Evolutionary conservation across 495 filamentous ascomycete species (phyloP), one percentile per base, ranked within the genome.

Genomic region (Penicillium mononematosum): DNA sequence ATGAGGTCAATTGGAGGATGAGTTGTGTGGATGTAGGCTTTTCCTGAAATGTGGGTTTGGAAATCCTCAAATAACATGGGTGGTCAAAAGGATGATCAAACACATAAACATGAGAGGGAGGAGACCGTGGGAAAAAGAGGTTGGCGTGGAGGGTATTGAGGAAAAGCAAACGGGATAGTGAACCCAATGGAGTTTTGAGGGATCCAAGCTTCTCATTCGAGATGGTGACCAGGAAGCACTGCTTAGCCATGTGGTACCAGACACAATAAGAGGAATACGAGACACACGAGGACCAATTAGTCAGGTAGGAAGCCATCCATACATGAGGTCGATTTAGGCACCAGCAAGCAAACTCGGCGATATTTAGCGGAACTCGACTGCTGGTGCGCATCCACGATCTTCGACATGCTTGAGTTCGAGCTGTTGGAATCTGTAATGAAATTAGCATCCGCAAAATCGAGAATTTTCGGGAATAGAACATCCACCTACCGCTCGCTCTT

Each of bases 401-500:
- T 86, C 78, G 36, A 96, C 88, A 75, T 96, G 91, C 64, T 87
- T 87, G 59, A 99, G 79, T 68, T 96, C 90, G 56, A 99, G 78
- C 70, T 96, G 90, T 76, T 99, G 95, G 69, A 91, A 95, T 66
- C 90, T 95, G 50, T 53, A 49, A 47, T 22, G 38, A 17, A 25
- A 41, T 48, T 51, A 60, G 31, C 57, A 56, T 49, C 34, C 48
- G 48, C 14, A 38, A 52, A 31, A n/a, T 16, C 16, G n/a, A 16
- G 6, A 11, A 11, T 49, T 24, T 7, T 9, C 12, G 14, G 7
- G 50, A 10, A 45, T 19, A 45, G 49, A 11, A 17, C 22, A 44
- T 29, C 58, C 29, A 81, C 88, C 73, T 77, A 96, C 89, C 91
- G 92, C 73, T 98, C 92, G 70, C 91, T 98, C 78, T 91, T 96